Conservation (phyloP, 768 basidiomycete genomes). For the Guyanaporus albipodus region DNA sequence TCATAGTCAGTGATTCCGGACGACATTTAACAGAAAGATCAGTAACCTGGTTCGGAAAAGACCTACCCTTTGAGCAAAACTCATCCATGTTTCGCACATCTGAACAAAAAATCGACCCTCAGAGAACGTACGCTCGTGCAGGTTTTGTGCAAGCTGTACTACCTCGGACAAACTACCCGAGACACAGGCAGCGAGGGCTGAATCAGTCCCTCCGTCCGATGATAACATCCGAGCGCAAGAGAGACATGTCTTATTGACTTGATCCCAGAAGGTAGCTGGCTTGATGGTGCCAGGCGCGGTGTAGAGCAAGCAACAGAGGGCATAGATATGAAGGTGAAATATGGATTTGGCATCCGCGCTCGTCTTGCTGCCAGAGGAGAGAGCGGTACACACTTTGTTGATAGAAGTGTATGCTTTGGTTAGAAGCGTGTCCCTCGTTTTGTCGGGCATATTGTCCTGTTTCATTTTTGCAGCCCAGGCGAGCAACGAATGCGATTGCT, state of each 20-base stretch:
- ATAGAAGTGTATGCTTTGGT: slow-evolving; percentile 57
- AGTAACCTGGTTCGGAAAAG: not conserved
- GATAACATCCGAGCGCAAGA: slow-evolving; percentile 24
- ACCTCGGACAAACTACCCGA: slow-evolving; percentile 43
- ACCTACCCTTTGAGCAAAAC: slow-evolving; percentile 60
- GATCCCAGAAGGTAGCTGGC: slow-evolving; percentile 66
- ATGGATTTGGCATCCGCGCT: slow-evolving; percentile 18
- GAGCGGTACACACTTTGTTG: slow-evolving; percentile 29
- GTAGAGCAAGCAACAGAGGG: slow-evolving; percentile 45
- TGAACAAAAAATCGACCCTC: slow-evolving; percentile 50
- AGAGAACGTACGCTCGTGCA: slow-evolving; percentile 39
- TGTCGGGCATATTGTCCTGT: slow-evolving; percentile 37
- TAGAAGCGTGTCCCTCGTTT: slow-evolving; percentile 54
- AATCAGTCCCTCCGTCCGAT: slow-evolving; percentile 28
- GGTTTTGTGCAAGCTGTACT: slow-evolving; percentile 37
- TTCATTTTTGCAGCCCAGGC: slow-evolving; percentile 49
- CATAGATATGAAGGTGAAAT: slow-evolving; percentile 40
- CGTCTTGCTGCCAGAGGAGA: slow-evolving; percentile 30
- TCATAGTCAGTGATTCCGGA: not conserved
- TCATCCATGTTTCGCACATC: slow-evolving; percentile 72
- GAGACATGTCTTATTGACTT: slow-evolving; percentile 48
- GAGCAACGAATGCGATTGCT: slow-evolving; percentile 37
- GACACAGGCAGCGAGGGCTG: slow-evolving; percentile 31
- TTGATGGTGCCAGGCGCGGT: slow-evolving; percentile 47
- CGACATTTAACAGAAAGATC: not conserved